These are phyloP conservation scores for Apodospora peruviana DNA, from an alignment of 495 filamentous ascomycete species.

Conservation along the genomic window DNA sequence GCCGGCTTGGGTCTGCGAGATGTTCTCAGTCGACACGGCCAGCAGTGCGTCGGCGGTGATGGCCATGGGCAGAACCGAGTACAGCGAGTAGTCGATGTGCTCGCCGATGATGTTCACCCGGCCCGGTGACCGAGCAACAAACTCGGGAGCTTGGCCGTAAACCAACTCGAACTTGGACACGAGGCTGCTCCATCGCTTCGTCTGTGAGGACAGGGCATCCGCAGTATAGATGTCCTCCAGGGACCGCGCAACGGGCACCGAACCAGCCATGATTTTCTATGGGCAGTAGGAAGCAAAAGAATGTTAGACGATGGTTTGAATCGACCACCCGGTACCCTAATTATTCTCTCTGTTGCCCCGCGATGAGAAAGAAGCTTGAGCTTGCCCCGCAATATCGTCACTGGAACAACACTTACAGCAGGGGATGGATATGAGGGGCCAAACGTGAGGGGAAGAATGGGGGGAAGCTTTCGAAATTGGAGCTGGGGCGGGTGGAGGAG, in stretches of 20 bases:
- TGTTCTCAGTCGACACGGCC: conserved; percentile 63
- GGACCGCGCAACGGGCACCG: conserved; percentile 53
- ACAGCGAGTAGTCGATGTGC: conserved; percentile 98
- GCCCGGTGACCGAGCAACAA: conserved; percentile 85
- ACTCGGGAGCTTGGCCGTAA: conserved; percentile 70
- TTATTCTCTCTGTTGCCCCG: too few relatives aligned
- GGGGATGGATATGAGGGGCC: too few relatives aligned
- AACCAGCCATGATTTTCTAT: conserved; percentile 43
- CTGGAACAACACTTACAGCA: too few relatives aligned
- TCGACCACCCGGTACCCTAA: too few relatives aligned
- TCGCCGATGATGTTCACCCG: conserved; percentile 98
- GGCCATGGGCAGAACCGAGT: conserved; percentile 92
- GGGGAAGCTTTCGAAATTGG: too few relatives aligned
- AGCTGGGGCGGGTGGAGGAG: too few relatives aligned
- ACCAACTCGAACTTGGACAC: conserved; percentile 62
- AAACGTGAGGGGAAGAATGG: too few relatives aligned
- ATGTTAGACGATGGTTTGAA: not conserved
- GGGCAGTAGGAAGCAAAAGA: not conserved
- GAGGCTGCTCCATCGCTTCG: conserved; percentile 64
- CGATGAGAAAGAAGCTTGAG: too few relatives aligned
- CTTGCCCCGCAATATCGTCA: too few relatives aligned
- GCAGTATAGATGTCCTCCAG: conserved; percentile 65
- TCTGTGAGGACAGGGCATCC: conserved; percentile 52
- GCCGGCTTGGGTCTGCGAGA: conserved; percentile 23
- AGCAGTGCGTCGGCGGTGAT: conserved; percentile 86